Base-by-base conservation (phyloP, 345 rosid species). In the Salix koriyanagi region DNA sequence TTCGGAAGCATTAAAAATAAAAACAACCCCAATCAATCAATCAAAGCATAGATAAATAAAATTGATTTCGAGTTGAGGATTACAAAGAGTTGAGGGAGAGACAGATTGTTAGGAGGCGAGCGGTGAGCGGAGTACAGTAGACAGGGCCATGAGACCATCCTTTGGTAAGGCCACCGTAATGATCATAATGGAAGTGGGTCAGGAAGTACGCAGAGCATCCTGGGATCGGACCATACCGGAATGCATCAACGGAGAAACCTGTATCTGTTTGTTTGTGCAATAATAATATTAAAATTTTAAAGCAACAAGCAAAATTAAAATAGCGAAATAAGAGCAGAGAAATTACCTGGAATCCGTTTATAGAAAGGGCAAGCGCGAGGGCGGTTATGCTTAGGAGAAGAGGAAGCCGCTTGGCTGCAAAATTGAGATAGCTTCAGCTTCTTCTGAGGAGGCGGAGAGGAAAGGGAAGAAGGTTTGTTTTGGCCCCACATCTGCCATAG, bases 171-270 rank as follows among this genome's bases (percentile, higher is more conserved):
- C 97, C 97, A 69, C 86, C 91, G 52, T 90, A 92, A 66, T 91
- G 96, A 87, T 92, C 96, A 74, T 72, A 79, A 70, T 91, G 97
- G 77, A 89, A 92, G 66, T 92, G 96, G n/a, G 94, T 88, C 66
- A 91, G 91, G 77, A 92, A 92, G 79, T 90, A 92, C 16, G 96
- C 96, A 69, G 81, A 88, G 42, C 89, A 92, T 32, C 90, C 91
- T 78, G 85, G 84, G 34, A 92, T 75, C 48, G 78, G 34, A 12
- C 94, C 92, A 36, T 91, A 91, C 32, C 92, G 95, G 85, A 92
- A 92, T 5, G 97, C 96, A 79, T 92, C 97, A 16, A 91, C 94
- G 11, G 90, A 80, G 66, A 91, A 91, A 7, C 88, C 81, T 34
- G 96, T 91, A 76, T 94, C 95, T 92, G 23, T 46, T 46, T 46